Base-by-base conservation (phyloP, 1,139 yeast genomes). In the Hyphopichia fennica region DNA sequence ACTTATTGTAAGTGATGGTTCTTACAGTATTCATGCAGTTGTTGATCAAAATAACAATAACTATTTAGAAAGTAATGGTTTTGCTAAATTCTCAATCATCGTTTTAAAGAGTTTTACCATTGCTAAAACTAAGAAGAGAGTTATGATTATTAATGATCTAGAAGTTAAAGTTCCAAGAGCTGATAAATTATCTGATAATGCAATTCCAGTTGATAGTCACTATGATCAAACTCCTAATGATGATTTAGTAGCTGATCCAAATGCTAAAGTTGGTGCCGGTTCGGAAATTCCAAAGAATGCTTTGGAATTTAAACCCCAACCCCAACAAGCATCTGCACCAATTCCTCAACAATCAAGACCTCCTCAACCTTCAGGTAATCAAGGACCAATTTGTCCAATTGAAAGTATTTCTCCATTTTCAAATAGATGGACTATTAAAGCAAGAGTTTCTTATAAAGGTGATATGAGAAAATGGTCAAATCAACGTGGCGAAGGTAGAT, bases 371-470 rank as follows among this genome's bases (percentile, higher is more conserved):
- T 65, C 51, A 45, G 45, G 28, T 35, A 37, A 43, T 43, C 39
- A 42, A 53, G 57, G 65, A 37, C 63, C 68, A 45, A 69, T 86
- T 39, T 80, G 81, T 50, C 87, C 95, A 5, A 89, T 93, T 52
- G 97, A 89, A 58, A 87, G 84, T 45, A 71, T 95, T 43, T 88
- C 97, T 9, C 98, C 99, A 10, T 93, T 88, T 62, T 95, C 87
- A 60, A 86, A 84, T 59, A 77, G 77, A 45, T 95, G 98, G 98
- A 84, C 91, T 4, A 87, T 93, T 56, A 89, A 88, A 56, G 99
- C 95, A 1, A 82, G 98, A 57, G 95, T 91, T 20, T 82, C 95
- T 1, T 82, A 77, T 63, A 93, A 93, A 63, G 83, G 95, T 42
- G 97, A 90, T 48, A 75, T 93, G 54, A 84, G 90, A 65, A 85